phyloP scores from a whole-genome alignment of 306 rosid species.

The Sindora glabra region DNA sequence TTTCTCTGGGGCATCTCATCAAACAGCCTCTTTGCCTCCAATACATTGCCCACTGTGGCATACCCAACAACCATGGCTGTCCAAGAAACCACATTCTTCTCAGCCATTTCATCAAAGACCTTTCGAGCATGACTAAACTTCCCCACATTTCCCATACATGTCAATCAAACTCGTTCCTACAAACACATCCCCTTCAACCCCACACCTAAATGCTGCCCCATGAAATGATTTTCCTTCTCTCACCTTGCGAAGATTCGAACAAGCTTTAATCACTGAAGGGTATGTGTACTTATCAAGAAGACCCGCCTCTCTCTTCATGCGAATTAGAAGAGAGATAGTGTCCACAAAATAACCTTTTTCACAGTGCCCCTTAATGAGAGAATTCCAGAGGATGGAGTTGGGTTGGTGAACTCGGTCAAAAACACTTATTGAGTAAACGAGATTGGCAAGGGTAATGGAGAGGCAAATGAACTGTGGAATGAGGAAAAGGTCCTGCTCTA shows the following conservation, averaged over 20 bases:
- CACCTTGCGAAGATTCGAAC: constrained; percentile 23
- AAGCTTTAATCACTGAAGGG: constrained; percentile 58
- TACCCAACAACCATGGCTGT: constrained; percentile 49
- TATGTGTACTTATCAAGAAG: constrained; percentile 53
- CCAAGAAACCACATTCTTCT: constrained; percentile 43
- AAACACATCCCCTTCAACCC: constrained; percentile 43
- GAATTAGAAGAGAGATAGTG: constrained; percentile 26
- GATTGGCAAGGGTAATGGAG: constrained; percentile 2
- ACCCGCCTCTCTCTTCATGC: constrained; percentile 44
- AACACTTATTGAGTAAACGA: constrained; percentile 15
- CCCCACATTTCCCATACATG: constrained; percentile 55
- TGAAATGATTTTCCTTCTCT: constrained; percentile 47
- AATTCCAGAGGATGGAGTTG: constrained; percentile 59
- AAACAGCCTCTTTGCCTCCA: constrained; percentile 34
- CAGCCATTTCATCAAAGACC: constrained; percentile 45
- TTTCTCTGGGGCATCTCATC: constrained; percentile 33
- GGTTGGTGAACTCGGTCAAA: constrained; percentile 37
- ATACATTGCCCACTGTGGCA: constrained; percentile 26
- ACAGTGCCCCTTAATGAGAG: constrained; percentile 37
- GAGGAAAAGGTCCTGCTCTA: constrained; percentile 61
- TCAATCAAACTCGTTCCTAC: constrained; percentile 62
- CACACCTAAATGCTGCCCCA: constrained; percentile 53
- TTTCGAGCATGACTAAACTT: constrained; percentile 46
- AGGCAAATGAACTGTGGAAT: constrained; percentile 36
- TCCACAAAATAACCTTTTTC: constrained; percentile 21